Conservation (phyloP, 1,284 basidiomycete species). For the Jaminaea rosea region DNA sequence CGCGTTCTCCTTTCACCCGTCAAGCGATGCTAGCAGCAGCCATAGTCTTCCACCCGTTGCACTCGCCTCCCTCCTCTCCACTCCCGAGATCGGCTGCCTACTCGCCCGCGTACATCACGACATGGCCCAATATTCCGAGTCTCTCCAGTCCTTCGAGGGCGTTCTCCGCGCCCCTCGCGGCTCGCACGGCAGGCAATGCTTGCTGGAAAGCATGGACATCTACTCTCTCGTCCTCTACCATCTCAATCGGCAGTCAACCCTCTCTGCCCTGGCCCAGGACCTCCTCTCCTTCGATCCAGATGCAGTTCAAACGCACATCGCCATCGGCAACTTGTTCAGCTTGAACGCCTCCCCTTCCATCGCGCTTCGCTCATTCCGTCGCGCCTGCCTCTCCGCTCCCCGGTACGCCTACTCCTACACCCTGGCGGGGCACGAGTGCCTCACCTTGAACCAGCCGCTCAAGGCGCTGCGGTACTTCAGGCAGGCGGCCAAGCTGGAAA, state of each 20-base stretch:
- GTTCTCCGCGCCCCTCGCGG: conserved; percentile 25
- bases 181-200: conserved; percentile 19
- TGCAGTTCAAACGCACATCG: conserved; percentile 33
- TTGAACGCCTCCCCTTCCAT: conserved; percentile 40
- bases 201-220: too few species aligned
- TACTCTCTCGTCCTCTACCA: conserved; percentile 44
- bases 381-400: conserved; percentile 31
- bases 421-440: conserved; percentile 41
- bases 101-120: conserved; percentile 35
- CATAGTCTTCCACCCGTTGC: too few species aligned
- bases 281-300: conserved; percentile 24
- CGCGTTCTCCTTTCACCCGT: not conserved
- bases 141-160: conserved; percentile 29
- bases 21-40: not conserved
- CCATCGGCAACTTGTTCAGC: conserved; percentile 40
- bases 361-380: conserved; percentile 37
- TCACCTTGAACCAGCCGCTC: conserved; percentile 32
- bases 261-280: conserved; percentile 37
- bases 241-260: conserved; percentile 40
- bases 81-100: conserved; percentile 9
- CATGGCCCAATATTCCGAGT: conserved; percentile 27
- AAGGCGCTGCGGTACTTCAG: conserved; percentile 38
- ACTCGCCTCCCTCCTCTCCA: not conserved
- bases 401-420: conserved; percentile 44
- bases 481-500: conserved; percentile 33